Evolutionary conservation across 2,329 filamentous ascomycete genomes (phyloP).

Genomic region (Scedosporium minutisporum): DNA sequence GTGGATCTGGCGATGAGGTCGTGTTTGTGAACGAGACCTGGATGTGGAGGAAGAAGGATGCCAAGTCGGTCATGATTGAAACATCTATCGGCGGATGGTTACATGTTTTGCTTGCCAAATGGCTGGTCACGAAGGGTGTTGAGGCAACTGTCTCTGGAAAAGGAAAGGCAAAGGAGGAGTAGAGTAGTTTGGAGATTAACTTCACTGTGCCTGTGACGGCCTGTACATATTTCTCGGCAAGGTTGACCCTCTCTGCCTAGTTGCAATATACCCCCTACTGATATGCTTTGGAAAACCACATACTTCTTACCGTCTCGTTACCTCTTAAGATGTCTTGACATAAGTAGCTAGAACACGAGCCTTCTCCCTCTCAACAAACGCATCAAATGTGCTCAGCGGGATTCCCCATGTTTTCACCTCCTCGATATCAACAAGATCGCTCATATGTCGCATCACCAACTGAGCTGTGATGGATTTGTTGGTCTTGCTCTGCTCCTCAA

Average conservation of each 20-base stretch:
- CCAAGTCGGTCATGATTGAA: slow-evolving; percentile 21
- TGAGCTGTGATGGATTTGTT: slow-evolving; percentile 30
- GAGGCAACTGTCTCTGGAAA: neutral
- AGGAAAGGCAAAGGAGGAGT: neutral
- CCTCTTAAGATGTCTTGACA: slow-evolving; percentile 3
- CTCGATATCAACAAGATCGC: slow-evolving; percentile 24
- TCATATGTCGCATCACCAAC: slow-evolving; percentile 22
- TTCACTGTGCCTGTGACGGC: neutral
- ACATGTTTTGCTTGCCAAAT: slow-evolving; percentile 18
- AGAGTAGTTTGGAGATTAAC: neutral
- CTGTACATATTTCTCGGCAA: neutral
- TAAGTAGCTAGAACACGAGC: slow-evolving; percentile 20
- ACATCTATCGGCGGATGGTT: slow-evolving; percentile 18
- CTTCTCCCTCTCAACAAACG: slow-evolving; percentile 32
- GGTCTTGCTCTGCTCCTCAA: slow-evolving; percentile 19
- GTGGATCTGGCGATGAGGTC: slow-evolving; percentile 6
- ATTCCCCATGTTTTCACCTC: slow-evolving; percentile 27
- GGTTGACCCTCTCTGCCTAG: neutral
- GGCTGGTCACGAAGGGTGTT: slow-evolving; percentile 18
- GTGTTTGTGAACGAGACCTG: slow-evolving; percentile 29
- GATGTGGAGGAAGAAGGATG: slow-evolving; percentile 23
- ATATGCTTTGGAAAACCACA: neutral
- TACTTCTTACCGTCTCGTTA: neutral
- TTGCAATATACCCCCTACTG: neutral
- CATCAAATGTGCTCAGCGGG: slow-evolving; percentile 29